Percentiles rank a stretch among this genome's conserved stretches.
Evolutionary conservation across 2,329 filamentous ascomycete genomes (phyloP).

Genomic region (Arthroderma uncinatum): DNA sequence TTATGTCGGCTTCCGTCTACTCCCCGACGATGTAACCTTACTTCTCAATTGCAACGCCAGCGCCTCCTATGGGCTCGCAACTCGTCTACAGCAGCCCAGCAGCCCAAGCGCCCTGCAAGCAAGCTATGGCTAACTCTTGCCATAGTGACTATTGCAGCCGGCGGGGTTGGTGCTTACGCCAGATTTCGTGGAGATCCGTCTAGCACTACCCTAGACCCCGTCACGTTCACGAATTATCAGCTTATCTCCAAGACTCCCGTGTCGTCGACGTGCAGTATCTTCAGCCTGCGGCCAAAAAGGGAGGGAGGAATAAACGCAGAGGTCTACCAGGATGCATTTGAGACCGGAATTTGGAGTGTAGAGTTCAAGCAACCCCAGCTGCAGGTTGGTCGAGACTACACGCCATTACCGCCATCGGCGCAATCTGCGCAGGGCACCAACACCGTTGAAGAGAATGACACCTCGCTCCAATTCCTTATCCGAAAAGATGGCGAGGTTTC

Average conservation of each 20-base stretch:
- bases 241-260: constrained; percentile 35
- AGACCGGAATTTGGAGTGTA: constrained; percentile 67
- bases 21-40: not conserved
- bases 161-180: constrained; percentile 28
- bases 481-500: constrained; percentile 84
- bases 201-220: constrained; percentile 26
- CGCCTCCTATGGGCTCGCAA: not conserved
- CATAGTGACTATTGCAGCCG: constrained; percentile 27
- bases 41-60: not conserved
- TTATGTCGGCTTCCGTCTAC: not conserved
- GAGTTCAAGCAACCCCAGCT: constrained; percentile 91
- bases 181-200: constrained; percentile 20
- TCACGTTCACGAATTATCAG: constrained; percentile 32
- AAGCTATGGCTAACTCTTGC: constrained; percentile 27
- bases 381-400: constrained; percentile 86
- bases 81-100: not conserved
- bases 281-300: constrained; percentile 30
- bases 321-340: constrained; percentile 42
- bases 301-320: constrained; percentile 21
- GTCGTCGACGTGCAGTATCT: constrained; percentile 38
- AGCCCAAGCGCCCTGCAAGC: constrained; percentile 16
- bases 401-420: constrained; percentile 57
- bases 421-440: not conserved
- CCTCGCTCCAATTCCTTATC: constrained; percentile 60
- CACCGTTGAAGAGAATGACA: constrained; percentile 20